phyloP scores from a whole-genome alignment of 169 alveolate genomes.

The Toxoplasma gondii region DNA sequence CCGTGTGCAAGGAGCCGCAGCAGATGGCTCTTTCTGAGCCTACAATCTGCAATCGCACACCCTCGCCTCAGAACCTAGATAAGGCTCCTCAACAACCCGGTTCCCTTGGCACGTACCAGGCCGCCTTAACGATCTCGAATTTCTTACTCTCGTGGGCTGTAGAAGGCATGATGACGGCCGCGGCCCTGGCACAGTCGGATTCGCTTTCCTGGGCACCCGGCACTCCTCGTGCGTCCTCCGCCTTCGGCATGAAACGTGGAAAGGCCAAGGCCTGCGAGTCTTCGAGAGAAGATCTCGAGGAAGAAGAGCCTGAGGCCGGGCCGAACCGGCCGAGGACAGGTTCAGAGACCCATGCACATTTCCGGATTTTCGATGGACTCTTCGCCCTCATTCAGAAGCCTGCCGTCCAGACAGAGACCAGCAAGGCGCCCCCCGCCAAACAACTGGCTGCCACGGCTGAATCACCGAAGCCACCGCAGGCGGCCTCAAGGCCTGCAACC shows the following conservation, averaged over 20 bases:
- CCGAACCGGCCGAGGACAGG: too few relatives aligned
- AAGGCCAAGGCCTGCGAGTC: too few relatives aligned
- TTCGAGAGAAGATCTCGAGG: too few relatives aligned
- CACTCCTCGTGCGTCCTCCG: too few relatives aligned
- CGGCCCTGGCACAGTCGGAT: neutral
- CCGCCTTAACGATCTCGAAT: neutral
- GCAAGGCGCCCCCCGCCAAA: neutral
- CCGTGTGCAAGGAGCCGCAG: neutral
- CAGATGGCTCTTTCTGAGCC: neutral
- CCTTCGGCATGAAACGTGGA: too few relatives aligned
- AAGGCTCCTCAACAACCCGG: neutral
- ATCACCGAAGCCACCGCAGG: neutral
- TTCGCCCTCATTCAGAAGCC: slow-evolving; percentile 5
- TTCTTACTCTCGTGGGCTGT: slow-evolving; percentile 20
- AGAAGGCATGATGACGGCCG: neutral
- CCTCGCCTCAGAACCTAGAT: neutral
- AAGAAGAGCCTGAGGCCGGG: too few relatives aligned
- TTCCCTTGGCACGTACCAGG: neutral
- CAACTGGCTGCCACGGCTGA: neutral
- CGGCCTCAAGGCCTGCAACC: neutral
- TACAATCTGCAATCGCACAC: neutral
- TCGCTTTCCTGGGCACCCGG: neutral
- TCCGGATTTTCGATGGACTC: neutral
- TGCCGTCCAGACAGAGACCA: neutral
- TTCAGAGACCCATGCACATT: neutral